These are phyloP conservation scores for Neonectria neomacrospora DNA, from an alignment of 2,329 filamentous ascomycete species.

Conservation along the genomic window DNA sequence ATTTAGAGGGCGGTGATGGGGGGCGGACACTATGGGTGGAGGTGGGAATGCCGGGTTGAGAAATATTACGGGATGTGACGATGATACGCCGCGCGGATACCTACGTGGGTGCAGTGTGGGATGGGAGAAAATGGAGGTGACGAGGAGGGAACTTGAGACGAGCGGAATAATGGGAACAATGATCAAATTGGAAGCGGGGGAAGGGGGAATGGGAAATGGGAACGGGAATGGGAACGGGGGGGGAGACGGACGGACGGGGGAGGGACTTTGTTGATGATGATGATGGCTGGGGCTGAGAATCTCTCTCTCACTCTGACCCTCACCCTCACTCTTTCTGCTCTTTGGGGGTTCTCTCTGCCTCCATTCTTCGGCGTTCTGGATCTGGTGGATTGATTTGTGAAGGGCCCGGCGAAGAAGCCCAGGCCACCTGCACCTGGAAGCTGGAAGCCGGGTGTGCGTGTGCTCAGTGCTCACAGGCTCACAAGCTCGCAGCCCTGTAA, in stretches of 20 bases:
- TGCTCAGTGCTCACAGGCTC: neutral
- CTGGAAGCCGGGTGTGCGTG: neutral
- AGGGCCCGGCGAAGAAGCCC: neutral
- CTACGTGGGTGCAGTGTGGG: neutral
- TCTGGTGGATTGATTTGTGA: conserved; percentile 1
- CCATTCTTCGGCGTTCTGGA: neutral
- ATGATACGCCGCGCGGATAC: conserved; percentile 23
- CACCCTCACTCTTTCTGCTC: neutral
- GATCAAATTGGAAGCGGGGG: neutral
- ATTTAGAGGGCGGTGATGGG: conserved; percentile 24
- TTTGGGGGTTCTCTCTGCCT: neutral
- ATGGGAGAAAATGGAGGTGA: neutral
- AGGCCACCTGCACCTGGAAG: neutral
- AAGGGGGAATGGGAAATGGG: neutral
- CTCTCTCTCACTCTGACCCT: neutral
- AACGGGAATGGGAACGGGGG: neutral
- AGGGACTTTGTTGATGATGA: neutral
- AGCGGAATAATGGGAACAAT: no score
- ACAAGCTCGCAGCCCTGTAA: neutral
- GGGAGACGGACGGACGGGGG: neutral
- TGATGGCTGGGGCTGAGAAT: neutral
- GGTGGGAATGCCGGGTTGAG: conserved; percentile 21
- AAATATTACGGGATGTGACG: conserved; percentile 24
- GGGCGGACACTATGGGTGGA: conserved; percentile 18
- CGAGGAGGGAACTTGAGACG: neutral